Base-by-base conservation (phyloP, 1,284 basidiomycete species). In the Dichomitus squalens region DNA sequence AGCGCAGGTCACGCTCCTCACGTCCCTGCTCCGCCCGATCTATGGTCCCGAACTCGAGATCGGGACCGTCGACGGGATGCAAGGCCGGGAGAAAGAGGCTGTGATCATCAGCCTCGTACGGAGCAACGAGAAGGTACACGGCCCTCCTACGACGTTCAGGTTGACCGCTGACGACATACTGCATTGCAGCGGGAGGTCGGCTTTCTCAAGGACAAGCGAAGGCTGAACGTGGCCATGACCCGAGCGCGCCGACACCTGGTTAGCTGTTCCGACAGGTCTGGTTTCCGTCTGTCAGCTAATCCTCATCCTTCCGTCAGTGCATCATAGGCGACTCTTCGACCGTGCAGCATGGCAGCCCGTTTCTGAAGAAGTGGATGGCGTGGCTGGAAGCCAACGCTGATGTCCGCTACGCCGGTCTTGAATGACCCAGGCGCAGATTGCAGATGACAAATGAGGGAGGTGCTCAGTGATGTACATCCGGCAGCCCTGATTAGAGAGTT, bases 161-260 rank as follows among this genome's bases (percentile, higher is more conserved):
- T n/a, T 18, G 14, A 4, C 12, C 7, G 18, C 25, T n/a, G 21
- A 14, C 21, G 5, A 14, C 27, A 33, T 20, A 43, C 31, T 11
- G 27, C 16, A 8, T 16, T 34, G 18, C 27, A 93, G 83, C 81
- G 93, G 41, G 92, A 96, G 65, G 93, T 98, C 1, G 95, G 96
- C 0, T 97, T 98, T 73, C 72, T 98, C 64, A 92, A 89, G 68
- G 96, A 98, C 69, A 92, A 93, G 66, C 79, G 95, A 38, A 79
- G 96, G 40, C 75, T 98, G 67, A 98, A 98, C 70, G 93, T 96
- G 46, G 94, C 94, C 0, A 98, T 98, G 96, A 98, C 96, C 2
- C 79, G 95, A 48, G 92, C 95, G 3, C 88, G 89, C 66, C 79
- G 95, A n/a, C 93, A 96, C 70, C 77, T 98, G 55, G 93, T 95